Evolutionary conservation across 352 stramenopile species (phyloP).

Genomic region (Pythium coloratum): DNA sequence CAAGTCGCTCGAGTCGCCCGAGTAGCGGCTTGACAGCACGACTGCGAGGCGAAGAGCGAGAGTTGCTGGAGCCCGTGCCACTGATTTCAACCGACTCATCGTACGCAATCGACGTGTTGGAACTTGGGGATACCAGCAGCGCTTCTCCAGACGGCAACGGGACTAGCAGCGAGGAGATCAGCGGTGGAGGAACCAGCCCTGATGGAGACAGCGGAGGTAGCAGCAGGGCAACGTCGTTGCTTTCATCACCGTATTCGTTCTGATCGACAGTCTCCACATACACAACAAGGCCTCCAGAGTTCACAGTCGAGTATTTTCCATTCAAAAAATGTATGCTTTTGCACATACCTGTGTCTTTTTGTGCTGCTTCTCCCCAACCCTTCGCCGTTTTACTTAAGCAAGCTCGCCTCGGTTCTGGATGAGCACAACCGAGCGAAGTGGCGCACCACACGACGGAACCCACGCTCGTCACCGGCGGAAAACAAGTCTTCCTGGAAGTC

Average conservation of each 20-base stretch:
- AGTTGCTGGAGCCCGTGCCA: constrained; percentile 18
- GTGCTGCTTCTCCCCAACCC: too few species aligned
- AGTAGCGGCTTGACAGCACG: neutral
- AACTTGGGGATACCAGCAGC: constrained; percentile 4
- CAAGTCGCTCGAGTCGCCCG: constrained; percentile 1
- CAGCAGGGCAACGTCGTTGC: neutral
- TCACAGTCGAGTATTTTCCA: constrained; percentile 12
- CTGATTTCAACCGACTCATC: constrained; percentile 52
- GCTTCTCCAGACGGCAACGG: constrained; percentile 2
- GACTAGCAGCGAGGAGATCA: neutral
- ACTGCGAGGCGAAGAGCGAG: neutral
- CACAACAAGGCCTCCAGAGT: constrained; percentile 4
- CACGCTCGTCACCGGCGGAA: constrained; percentile 51
- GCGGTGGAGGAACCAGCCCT: neutral
- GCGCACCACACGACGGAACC: constrained; percentile 71
- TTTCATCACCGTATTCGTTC: constrained; percentile 9
- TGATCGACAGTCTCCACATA: neutral
- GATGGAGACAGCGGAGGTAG: neutral
- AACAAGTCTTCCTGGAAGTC: constrained; percentile 76
- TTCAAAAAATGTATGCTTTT: constrained; percentile 2
- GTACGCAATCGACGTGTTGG: constrained; percentile 52
- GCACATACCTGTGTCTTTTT: constrained; percentile 24
- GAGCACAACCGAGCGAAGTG: constrained; percentile 84
- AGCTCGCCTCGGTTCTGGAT: constrained; percentile 54
- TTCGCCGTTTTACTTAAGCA: constrained; percentile 30